Percentiles rank a stretch among this genome's conserved stretches.
phyloP scores from a whole-genome alignment of 305 asterid genomes.

The Caryopteris hybrid region DNA sequence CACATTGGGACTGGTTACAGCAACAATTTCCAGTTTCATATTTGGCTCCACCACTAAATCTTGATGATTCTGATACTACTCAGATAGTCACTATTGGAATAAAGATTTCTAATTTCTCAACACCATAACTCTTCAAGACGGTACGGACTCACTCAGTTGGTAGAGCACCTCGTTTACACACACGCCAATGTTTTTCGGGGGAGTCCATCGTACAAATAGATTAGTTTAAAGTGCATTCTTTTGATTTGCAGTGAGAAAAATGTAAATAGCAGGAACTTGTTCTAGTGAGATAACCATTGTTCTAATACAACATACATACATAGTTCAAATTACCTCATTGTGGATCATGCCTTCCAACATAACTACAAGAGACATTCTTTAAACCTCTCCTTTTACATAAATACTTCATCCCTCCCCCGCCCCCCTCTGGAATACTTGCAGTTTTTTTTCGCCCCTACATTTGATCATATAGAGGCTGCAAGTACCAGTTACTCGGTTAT shows the following conservation, averaged over 20 bases:
- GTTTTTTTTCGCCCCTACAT: too few relatives aligned
- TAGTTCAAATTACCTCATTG: neutral
- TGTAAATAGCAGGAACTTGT: slow-evolving; percentile 17
- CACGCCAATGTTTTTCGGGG: too few relatives aligned
- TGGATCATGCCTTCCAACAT: slow-evolving; percentile 3
- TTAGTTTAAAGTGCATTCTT: slow-evolving; percentile 17
- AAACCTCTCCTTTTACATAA: neutral
- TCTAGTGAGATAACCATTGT: slow-evolving; percentile 14
- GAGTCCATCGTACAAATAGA: neutral
- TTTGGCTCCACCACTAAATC: slow-evolving; percentile 21
- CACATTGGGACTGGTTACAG: slow-evolving; percentile 49
- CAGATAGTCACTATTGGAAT: neutral
- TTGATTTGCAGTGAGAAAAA: slow-evolving; percentile 2
- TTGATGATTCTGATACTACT: slow-evolving; percentile 18
- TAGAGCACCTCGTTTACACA: too few relatives aligned
- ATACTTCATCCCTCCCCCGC: too few relatives aligned
- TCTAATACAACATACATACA: neutral
- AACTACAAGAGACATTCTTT: neutral
- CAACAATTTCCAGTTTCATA: slow-evolving; percentile 48
- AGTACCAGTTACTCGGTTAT: too few relatives aligned
- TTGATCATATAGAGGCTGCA: too few relatives aligned
- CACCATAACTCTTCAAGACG: neutral
- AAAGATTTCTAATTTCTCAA: neutral
- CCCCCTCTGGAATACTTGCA: too few relatives aligned
- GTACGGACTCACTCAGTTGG: neutral